Evolutionary conservation across 495 filamentous ascomycete genomes (phyloP).

Genomic region (Coniosporium apollinis): DNA sequence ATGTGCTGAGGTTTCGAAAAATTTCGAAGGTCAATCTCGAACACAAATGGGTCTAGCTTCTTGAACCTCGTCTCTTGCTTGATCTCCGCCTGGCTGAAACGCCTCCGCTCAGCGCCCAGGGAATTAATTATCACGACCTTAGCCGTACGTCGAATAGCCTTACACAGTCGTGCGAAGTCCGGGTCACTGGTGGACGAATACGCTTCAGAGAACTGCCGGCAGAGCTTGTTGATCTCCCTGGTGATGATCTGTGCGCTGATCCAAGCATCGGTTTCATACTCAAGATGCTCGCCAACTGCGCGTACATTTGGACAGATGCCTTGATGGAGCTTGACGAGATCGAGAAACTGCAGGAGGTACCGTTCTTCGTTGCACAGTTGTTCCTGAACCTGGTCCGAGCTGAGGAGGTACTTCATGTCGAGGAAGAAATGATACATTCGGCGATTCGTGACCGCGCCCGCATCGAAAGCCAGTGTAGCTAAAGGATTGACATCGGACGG

Average conservation of each 20-base stretch:
- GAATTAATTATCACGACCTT: conserved; percentile 70
- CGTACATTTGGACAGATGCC: conserved; percentile 90
- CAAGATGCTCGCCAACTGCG: conserved; percentile 86
- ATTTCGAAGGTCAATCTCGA: conserved; percentile 30
- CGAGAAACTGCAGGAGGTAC: conserved; percentile 85
- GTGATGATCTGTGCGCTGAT: conserved; percentile 91
- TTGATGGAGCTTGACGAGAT: conserved; percentile 87
- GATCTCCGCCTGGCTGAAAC: conserved; percentile 78
- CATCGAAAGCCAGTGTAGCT: conserved; percentile 78
- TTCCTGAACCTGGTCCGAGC: conserved; percentile 70
- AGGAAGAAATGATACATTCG: conserved; percentile 95
- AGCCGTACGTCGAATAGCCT: conserved; percentile 60
- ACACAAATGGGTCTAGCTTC: conserved; percentile 56
- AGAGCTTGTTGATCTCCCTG: conserved; percentile 82
- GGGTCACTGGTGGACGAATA: conserved; percentile 37
- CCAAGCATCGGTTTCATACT: conserved; percentile 97
- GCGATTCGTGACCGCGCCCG: conserved; percentile 81
- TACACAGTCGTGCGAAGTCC: conserved; percentile 42
- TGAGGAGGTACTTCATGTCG: conserved; percentile 78
- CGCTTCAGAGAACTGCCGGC: conserved; percentile 71
- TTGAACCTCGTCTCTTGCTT: conserved; percentile 73
- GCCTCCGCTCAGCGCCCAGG: conserved; percentile 67
- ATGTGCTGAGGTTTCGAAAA: conserved; percentile 25
- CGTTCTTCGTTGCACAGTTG: conserved; percentile 64
- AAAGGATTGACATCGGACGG: conserved; percentile 70